phyloP scores from a whole-genome alignment of 2,329 filamentous ascomycete genomes.

The Ceratocystis smalleyi region DNA sequence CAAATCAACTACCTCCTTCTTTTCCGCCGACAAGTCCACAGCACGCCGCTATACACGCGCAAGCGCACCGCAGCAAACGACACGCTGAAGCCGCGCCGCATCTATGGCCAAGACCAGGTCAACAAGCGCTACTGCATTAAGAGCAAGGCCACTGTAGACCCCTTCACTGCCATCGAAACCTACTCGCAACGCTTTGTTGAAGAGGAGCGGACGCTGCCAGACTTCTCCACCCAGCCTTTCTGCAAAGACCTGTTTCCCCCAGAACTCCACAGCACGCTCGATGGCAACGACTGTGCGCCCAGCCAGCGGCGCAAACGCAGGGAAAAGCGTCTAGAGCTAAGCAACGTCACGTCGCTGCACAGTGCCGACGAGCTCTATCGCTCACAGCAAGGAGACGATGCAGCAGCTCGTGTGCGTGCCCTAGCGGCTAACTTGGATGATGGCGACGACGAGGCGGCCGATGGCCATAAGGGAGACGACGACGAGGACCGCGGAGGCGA shows the following conservation, averaged over 20 bases:
- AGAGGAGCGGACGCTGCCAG: conserved; percentile 37
- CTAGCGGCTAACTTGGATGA: conserved; percentile 28
- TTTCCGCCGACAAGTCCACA: conserved; percentile 41
- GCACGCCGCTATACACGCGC: conserved; percentile 41
- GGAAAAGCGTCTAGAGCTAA: conserved; percentile 34
- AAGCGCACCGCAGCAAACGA: conserved; percentile 31
- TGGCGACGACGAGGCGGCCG: conserved; percentile 32
- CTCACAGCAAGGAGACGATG: conserved; percentile 23
- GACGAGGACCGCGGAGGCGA: conserved; percentile 28
- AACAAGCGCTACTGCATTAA: conserved; percentile 41
- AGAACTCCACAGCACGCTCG: conserved; percentile 40
- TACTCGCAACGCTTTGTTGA: conserved; percentile 41
- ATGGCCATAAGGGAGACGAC: conserved; percentile 32
- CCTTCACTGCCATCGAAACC: conserved; percentile 42
- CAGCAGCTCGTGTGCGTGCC: conserved; percentile 21
- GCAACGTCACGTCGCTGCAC: conserved; percentile 32
- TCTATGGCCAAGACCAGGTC: conserved; percentile 43
- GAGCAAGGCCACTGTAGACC: conserved; percentile 40
- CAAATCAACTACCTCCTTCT: conserved; percentile 38
- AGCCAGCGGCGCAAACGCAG: conserved; percentile 19
- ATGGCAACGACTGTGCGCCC: conserved; percentile 29
- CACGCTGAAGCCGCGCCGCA: conserved; percentile 27
- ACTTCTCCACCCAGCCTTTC: conserved; percentile 36
- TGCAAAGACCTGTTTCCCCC: conserved; percentile 39
- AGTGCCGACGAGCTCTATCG: conserved; percentile 38